Evolutionary conservation across 2,329 filamentous ascomycete genomes (phyloP).

Genomic region (Blumeriella jaapii): DNA sequence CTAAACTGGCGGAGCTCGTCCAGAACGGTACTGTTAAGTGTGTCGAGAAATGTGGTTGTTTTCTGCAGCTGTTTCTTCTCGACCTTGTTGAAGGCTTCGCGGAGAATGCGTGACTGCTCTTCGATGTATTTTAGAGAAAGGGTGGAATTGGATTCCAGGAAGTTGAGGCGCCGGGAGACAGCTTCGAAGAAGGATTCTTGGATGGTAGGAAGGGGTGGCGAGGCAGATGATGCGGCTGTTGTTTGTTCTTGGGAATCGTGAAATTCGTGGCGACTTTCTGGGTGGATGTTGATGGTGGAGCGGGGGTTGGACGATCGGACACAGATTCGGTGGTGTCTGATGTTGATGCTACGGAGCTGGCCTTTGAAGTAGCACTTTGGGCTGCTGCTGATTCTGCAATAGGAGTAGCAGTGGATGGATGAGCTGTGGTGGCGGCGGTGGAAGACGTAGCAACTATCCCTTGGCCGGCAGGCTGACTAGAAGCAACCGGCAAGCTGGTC

Average conservation of each 20-base stretch:
- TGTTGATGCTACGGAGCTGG: constrained; percentile 1
- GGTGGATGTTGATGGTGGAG: constrained; percentile 8
- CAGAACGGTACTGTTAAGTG: constrained; percentile 79
- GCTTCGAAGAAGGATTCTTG: constrained; percentile 98
- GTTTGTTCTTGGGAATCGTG: constrained; percentile 18
- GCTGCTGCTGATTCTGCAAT: background rate
- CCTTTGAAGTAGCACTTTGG: constrained; percentile 1
- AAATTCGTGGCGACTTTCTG: constrained; percentile 16
- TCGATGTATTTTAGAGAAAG: constrained; percentile 93
- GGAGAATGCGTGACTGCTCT: constrained; percentile 81
- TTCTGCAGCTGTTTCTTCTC: constrained; percentile 82
- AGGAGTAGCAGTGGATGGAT: background rate
- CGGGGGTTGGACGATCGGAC: constrained; percentile 6
- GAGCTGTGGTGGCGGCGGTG: background rate
- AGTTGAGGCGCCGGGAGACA: constrained; percentile 81
- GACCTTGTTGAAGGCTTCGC: constrained; percentile 75
- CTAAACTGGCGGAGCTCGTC: constrained; percentile 67
- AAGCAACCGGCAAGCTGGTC: background rate
- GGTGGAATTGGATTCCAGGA: constrained; percentile 85
- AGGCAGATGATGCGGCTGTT: constrained; percentile 31
- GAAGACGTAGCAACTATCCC: background rate
- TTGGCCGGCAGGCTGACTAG: background rate
- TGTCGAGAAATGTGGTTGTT: constrained; percentile 68
- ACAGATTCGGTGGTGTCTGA: constrained; percentile 7
- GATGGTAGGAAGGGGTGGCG: constrained; percentile 61